A percentile compares a stretch with the other conserved stretches of the same genome.
Conservation (phyloP, 78 protist species). For the Neovahlkampfia damariscottae region DNA sequence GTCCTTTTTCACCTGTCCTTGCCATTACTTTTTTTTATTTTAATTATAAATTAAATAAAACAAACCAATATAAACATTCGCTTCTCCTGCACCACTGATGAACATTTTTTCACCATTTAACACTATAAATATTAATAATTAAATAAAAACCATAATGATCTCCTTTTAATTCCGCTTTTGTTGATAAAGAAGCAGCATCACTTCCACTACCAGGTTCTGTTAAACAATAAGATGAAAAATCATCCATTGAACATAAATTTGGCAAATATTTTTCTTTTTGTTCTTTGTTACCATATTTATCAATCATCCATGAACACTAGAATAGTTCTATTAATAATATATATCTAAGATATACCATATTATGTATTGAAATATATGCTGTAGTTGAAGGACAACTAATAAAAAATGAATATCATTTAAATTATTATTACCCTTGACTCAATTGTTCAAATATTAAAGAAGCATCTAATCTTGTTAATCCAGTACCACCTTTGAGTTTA, state of each 20-base stretch:
- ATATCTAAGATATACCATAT: too few species aligned
- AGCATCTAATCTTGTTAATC: slow-evolving; percentile 61
- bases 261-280: slow-evolving; percentile 54
- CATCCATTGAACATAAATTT: slow-evolving; percentile 18
- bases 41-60: too few species aligned
- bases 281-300: slow-evolving; percentile 52
- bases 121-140: too few species aligned
- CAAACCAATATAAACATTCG: slow-evolving; percentile 63
- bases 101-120: slow-evolving; percentile 80
- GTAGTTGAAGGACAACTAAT: slow-evolving; percentile 64
- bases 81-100: slow-evolving; percentile 80
- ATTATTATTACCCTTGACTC: too few species aligned
- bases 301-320: slow-evolving; percentile 79
- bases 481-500: too few species aligned
- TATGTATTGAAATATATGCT: slow-evolving; percentile 77
- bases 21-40: too few species aligned
- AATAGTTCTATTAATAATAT: slow-evolving; percentile 27
- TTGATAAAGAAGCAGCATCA: slow-evolving; percentile 73
- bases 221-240: slow-evolving; percentile 61
- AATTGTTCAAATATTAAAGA: slow-evolving; percentile 64
- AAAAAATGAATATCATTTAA: too few species aligned
- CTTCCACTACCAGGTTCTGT: slow-evolving; percentile 81
- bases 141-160: slow-evolving; percentile 56
- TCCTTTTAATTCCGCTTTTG: slow-evolving; percentile 43
- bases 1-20: slow-evolving; percentile 59